Percentiles rank a stretch among this genome's conserved stretches.
Conservation (phyloP, 768 basidiomycete genomes). For the Podaxis mareebaensis region DNA sequence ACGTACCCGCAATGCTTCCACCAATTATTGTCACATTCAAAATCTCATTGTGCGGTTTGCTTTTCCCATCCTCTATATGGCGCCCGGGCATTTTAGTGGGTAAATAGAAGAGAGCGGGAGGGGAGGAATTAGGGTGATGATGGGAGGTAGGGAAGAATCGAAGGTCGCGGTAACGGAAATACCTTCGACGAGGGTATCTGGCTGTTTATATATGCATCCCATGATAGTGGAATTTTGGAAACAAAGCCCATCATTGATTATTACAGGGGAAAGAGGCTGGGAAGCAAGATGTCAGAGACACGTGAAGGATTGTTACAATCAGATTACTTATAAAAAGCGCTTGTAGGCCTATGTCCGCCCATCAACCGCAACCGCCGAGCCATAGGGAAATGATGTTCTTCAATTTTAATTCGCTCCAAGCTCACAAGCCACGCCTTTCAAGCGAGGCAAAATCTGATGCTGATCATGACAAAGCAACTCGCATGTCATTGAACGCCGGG, state of each 20-base stretch:
- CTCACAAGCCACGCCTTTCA: background rate
- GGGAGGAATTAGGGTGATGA: background rate
- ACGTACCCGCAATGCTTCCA: slow-evolving; percentile 44
- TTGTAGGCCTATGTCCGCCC: slow-evolving; percentile 3
- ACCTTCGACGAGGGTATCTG: background rate
- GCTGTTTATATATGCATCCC: slow-evolving; percentile 2
- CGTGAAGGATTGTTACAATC: background rate
- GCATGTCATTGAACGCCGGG: background rate
- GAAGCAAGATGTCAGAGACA: slow-evolving; percentile 7
- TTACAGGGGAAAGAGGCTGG: background rate
- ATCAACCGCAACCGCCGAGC: background rate
- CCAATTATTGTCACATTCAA: slow-evolving; percentile 43
- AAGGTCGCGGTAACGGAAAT: background rate
- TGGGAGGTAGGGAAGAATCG: background rate
- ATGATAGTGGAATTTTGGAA: background rate
- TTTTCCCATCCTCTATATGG: background rate
- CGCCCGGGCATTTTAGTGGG: slow-evolving; percentile 29
- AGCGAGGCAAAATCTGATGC: background rate
- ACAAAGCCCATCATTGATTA: background rate
- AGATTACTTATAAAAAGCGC: background rate
- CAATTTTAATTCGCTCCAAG: background rate
- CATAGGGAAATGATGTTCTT: background rate
- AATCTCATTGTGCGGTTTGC: slow-evolving; percentile 5
- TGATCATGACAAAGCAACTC: background rate
- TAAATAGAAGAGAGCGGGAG: background rate